Percentiles rank a stretch among this genome's conserved stretches.
Conservation (phyloP, 2,329 filamentous ascomycete species). For the Epichloe sylvatica region DNA sequence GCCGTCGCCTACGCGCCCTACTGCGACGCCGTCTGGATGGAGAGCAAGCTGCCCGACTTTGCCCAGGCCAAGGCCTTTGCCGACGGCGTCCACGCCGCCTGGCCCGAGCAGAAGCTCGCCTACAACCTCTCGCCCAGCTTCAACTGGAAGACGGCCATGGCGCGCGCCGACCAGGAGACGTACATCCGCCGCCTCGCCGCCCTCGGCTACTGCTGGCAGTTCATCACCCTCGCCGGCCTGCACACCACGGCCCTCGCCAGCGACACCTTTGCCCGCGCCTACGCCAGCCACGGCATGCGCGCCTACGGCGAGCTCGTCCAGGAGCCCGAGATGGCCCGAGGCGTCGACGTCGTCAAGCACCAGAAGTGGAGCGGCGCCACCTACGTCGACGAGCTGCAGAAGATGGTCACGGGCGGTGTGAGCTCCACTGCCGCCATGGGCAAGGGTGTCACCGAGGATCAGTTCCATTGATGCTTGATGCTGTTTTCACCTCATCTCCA, state of each 20-base stretch:
- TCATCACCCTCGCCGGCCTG: conserved; percentile 96
- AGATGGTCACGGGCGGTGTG: conserved; percentile 92
- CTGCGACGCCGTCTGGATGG: conserved; percentile 98
- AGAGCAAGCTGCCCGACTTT: conserved; percentile 90
- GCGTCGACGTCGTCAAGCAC: conserved; percentile 91
- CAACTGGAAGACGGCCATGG: conserved; percentile 99
- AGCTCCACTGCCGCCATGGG: conserved; percentile 93
- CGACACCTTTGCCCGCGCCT: conserved; percentile 76
- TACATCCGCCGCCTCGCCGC: conserved; percentile 81
- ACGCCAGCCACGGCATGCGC: conserved; percentile 72
- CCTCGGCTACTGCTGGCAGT: conserved; percentile 98
- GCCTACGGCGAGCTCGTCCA: conserved; percentile 96
- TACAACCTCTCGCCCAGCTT: conserved; percentile 98
- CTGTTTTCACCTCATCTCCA: too few species aligned
- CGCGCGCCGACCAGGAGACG: conserved; percentile 81
- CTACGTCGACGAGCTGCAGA: conserved; percentile 86
- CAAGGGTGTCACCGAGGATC: conserved; percentile 92
- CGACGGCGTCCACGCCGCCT: conserved; percentile 81
- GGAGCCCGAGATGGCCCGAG: conserved; percentile 86
- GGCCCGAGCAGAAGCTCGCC: conserved; percentile 94
- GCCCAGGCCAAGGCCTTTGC: conserved; percentile 87
- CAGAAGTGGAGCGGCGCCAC: conserved; percentile 97
- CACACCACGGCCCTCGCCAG: conserved; percentile 91
- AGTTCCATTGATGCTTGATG: conserved; percentile 43
- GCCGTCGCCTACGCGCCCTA: conserved; percentile 87